These are phyloP conservation scores for Epichloe amarillans DNA, from an alignment of 2,329 filamentous ascomycete genomes.

Conservation along the genomic window DNA sequence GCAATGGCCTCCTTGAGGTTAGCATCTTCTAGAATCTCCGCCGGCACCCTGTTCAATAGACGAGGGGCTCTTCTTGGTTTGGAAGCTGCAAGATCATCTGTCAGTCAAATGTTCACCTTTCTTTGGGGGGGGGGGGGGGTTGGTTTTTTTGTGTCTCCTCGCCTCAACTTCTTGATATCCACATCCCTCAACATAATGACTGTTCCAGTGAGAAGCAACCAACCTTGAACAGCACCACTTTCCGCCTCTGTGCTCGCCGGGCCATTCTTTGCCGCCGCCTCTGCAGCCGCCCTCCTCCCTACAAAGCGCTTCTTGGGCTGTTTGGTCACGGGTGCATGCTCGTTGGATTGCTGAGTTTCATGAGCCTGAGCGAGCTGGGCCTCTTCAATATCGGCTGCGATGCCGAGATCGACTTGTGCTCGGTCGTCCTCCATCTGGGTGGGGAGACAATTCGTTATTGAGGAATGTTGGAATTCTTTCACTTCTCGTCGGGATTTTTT, in stretches of 20 bases:
- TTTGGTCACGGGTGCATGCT: constrained; percentile 25
- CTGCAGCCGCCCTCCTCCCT: constrained; percentile 61
- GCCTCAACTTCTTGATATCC: not conserved
- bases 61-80: constrained; percentile 60
- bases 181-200: not conserved
- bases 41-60: constrained; percentile 81
- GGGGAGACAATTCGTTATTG: not conserved
- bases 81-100: constrained; percentile 37
- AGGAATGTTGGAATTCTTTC: not conserved
- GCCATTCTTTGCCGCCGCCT: constrained; percentile 37
- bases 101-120: not conserved
- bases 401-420: constrained; percentile 54
- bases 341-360: constrained; percentile 8
- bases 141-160: not conserved
- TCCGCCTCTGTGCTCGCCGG: constrained; percentile 12
- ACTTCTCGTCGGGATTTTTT: not conserved
- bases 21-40: constrained; percentile 71
- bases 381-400: constrained; percentile 52
- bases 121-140: no score
- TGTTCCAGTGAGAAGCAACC: constrained; percentile 9
- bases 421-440: constrained; percentile 61
- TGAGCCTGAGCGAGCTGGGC: constrained; percentile 21
- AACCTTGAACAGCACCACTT: constrained; percentile 36
- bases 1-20: constrained; percentile 79
- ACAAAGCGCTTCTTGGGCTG: constrained; percentile 90